Evolutionary conservation across 208 protist genomes (phyloP), one percentile per base, ranked within the genome.

Genomic region (Zelonia costaricensis): DNA sequence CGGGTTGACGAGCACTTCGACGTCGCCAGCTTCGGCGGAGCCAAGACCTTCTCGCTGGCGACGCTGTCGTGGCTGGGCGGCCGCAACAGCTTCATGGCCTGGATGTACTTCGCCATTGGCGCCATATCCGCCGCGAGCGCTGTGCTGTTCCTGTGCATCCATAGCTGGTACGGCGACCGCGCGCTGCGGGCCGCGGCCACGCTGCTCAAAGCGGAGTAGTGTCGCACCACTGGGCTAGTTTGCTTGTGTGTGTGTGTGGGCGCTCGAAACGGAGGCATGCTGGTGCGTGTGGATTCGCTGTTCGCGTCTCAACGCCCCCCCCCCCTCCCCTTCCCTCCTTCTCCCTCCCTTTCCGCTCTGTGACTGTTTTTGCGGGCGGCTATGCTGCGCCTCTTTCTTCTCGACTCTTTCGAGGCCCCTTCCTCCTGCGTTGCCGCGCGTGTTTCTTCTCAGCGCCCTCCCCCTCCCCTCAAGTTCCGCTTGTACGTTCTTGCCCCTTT

Each of bases 21-120:
- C 47, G 90, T 97, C 10, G 31, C 48, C 7, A 59, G 73, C 30
- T 99, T 98, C 76, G 60, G 82, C 25, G 98, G 98, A 8, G 85
- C 80, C 44, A 99, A 99, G 78, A 82, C 66, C 39, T 91, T 99
- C 47, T 85, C 98, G 0, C 51, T 99, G 12, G 88, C 95, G 4
- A 98, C 91, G 12, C 68, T 92, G 7, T 94, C 92, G 40, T 98
- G 91, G 86, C 76, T 99, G 7, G 98, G 98, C 27, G 98, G 98
- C 18, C 88, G 86, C 27, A 99, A 98, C 69, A 63, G 55, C n/a
- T 97, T 97, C 54, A 87, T 99, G 23, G 85, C 91, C 7, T 85
- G 71, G 48, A 85, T 95, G 35, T 99, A 98, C 72, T 76, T 99
- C 18, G 68, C 78, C 33, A 79, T 98, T n/a, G 97, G 95, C 38